Base-by-base conservation (phyloP, 192 early-diverging fungal genomes). In the Podila verticillata region DNA sequence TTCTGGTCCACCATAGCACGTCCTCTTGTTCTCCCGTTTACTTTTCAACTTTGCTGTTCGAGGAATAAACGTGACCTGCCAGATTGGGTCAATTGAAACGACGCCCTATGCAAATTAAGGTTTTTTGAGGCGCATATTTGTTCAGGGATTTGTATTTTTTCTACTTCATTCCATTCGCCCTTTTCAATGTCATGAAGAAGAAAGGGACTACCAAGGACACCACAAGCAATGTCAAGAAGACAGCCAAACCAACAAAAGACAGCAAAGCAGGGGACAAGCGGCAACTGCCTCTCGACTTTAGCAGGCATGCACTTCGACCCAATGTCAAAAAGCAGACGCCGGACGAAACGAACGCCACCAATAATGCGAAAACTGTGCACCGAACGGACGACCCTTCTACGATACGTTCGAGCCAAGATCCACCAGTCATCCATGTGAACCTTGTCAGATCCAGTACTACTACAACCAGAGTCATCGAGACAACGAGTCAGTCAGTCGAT, bases 241-340 rank as follows among this genome's bases (percentile, higher is more conserved):
- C 6, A 54, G 24, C 6, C 51, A 54, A n/a, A 26, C 51, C 51
- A 7, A n/a, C 51, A 44, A 44, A 44, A 0, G 39, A 44, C 4
- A 44, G 39, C 7, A 62, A 44, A 10, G 39, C 75, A 10, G 77
- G 70, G 28, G 61, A 47, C 30, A 80, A 80, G 49, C 36, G 77
- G 31, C 77, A 80, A 35, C 39, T 80, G 47, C 77, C 77, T 22
- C 48, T 80, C 13, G 77, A 80, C 62, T 80, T 80, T 68, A 80
- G 77, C 68, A 64, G 77, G 9, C 77, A 80, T 72, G 64, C 66
- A 17, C 63, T 79, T 36, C 36, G 59, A n/a, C 35, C 60, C 20
- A 61, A 39, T 70, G 7, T 48, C 35, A 79, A 79, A 63, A 79
- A 79, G 36, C 31, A 36, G 39, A 30, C 65, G 0, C n/a, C n/a